Base-by-base conservation (phyloP, 139 green algal species). In the Axilococcus clingmanii region DNA sequence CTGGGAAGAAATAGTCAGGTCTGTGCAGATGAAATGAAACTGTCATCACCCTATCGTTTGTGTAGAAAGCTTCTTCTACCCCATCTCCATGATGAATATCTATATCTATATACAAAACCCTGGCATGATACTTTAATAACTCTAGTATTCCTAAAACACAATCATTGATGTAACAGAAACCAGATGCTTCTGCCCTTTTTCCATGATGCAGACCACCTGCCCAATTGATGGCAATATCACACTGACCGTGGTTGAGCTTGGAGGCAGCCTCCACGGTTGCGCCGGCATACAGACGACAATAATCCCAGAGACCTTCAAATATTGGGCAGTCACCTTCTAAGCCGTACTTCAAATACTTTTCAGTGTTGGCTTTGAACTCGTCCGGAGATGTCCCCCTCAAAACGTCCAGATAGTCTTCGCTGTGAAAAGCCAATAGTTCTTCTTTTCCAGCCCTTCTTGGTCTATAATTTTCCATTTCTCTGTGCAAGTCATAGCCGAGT, bases 101-200 rank as follows among this genome's bases (percentile, higher is more conserved):
- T 34, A 94, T 87, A 68, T 94, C 85, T 2, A 93, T 55, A 57
- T 93, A 91, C 54, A 92, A 70, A 17, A 83, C 75, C 15, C 91
- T 73, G 1, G 78, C 59, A 63, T 98, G 82, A 48, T 87, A 72
- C 65, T 96, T 96, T 16, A 99, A 83, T 52, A 99, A 77, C 71
- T 98, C 92, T 46, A 99, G 65, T 27, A 96, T 96, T 45, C 73
- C 91, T 30, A 99, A 71, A 51, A 99, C 91, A 28, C 96, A 74
- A 67, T 98, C 91, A 63, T 98, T 98, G 2, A 96, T 66, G 49
- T 96, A 98, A 63, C 91, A 98, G 48, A 98, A 98, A 14, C 91
- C 59, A 16, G 40, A 59, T 23, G 80, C 87, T 65, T 96, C 78
- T 3, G 48, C 63, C 72, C 96, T 97, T 65, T 97, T 97, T 32